Base-by-base conservation (phyloP, 495 filamentous ascomycete species). In the Margaritispora aquatica region DNA sequence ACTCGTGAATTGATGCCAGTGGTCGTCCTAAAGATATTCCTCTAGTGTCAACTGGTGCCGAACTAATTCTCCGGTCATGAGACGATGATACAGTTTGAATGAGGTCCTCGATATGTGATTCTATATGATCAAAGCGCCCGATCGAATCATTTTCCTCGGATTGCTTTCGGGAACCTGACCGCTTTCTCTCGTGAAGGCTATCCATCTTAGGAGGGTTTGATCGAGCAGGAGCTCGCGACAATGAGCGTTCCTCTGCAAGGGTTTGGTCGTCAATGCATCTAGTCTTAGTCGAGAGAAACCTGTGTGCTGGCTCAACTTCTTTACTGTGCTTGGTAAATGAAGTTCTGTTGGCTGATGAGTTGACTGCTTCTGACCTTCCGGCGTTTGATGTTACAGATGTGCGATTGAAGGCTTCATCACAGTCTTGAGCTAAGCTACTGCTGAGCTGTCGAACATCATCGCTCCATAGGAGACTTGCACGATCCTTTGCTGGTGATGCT, bases 381-480 rank as follows among this genome's bases (percentile, higher is more conserved):
- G 9, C 75, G 72, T 11, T 66, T 73, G 1, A 77, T 2, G 55
- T 22, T 0, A 63, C 50, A 54, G 61, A 55, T 17, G 59, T 44
- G 31, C 61, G 34, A 63, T 89, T 90, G 72, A 96, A 97, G 0
- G 91, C 91, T 62, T 91, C 89, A 60, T 82, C 80, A 46, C 76
- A 80, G 52, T 80, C 74, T 58, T 74, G 74, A 22, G 77, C 78
- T 36, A 82, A 74, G 31, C 69, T 75, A 58, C 63, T 67, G 41
- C 72, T 75, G 9, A 80, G 70, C n/a, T 78, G 70, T 23, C 75
- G 70, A 26, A 83, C 68, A 60, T 82, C 78, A 17, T 82, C 76
- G 20, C 70, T 75, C 75, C 66, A 70, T 24, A 64, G 29, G n/a
- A 52, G 57, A 26, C 62, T 68, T n/a, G 51, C 26, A 24, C 34